Evolutionary conservation across 1,284 basidiomycete genomes (phyloP).

Genomic region (Leccinum pachyderme): DNA sequence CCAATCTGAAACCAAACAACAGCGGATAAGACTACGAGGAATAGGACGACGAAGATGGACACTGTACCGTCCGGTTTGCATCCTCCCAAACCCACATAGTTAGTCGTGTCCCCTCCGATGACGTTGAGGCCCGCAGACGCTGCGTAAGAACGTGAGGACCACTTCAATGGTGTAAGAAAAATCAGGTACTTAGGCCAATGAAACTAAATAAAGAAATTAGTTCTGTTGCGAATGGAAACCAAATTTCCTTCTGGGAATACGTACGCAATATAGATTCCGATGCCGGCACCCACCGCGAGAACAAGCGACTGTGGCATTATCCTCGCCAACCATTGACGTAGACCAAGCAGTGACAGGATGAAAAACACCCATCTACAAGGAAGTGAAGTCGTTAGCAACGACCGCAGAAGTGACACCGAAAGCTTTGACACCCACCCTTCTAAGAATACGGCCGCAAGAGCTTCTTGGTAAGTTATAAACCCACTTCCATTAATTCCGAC

Average conservation of each 20-base stretch:
- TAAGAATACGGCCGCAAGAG: constrained; percentile 85
- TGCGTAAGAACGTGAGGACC: constrained; percentile 22
- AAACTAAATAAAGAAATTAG: constrained; percentile 43
- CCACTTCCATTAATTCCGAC: constrained; percentile 83
- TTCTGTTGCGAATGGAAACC: background rate
- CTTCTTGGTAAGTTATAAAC: constrained; percentile 75
- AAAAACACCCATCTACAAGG: constrained; percentile 75
- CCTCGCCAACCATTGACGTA: constrained; percentile 88
- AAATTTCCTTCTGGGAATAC: constrained; percentile 22
- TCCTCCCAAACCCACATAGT: constrained; percentile 81
- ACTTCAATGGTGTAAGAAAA: background rate
- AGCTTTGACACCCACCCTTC: constrained; percentile 57
- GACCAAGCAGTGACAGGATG: constrained; percentile 75
- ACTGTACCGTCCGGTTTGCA: constrained; percentile 55
- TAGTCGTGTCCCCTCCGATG: constrained; percentile 72
- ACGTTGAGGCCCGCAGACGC: constrained; percentile 71
- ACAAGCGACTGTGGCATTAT: constrained; percentile 87
- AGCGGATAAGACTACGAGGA: constrained; percentile 1
- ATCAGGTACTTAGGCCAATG: constrained; percentile 50
- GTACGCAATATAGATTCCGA: constrained; percentile 81
- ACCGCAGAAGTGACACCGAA: background rate
- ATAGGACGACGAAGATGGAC: background rate
- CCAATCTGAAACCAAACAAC: constrained; percentile 30
- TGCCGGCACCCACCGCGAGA: constrained; percentile 82
- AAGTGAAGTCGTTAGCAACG: constrained; percentile 3